A percentile compares a stretch with the other conserved stretches of the same genome.
Evolutionary conservation across 331 rosid species (phyloP).

Genomic region (Quercus lobata): DNA sequence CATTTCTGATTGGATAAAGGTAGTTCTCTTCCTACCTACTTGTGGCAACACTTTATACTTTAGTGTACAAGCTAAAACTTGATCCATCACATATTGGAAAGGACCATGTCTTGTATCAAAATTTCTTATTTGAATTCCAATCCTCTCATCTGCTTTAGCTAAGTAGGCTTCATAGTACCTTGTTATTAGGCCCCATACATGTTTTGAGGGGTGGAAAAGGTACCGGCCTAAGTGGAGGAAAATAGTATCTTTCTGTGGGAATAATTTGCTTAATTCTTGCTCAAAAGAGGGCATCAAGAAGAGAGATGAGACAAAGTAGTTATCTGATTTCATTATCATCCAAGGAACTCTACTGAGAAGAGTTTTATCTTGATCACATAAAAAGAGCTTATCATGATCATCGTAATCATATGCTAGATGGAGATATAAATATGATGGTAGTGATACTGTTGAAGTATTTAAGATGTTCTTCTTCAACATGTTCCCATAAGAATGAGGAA

Average conservation of each 20-base stretch:
- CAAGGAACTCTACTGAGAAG: conserved; percentile 35
- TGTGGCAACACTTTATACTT: conserved; percentile 49
- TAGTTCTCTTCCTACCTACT: conserved; percentile 23
- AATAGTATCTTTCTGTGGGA: conserved; percentile 51
- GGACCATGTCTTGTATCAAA: conserved; percentile 47
- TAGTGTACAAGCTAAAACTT: conserved; percentile 48
- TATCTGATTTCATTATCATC: conserved; percentile 56
- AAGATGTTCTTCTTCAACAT: conserved; percentile 46
- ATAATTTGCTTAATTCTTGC: conserved; percentile 44
- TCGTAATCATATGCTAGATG: conserved; percentile 75
- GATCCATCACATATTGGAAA: conserved; percentile 52
- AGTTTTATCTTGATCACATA: conserved; percentile 59
- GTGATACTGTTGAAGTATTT: conserved; percentile 4
- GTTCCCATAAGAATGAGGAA: conserved; percentile 44
- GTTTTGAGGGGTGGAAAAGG: conserved; percentile 69
- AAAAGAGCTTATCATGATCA: conserved; percentile 56
- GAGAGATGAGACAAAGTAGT: conserved; percentile 65
- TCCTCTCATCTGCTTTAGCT: conserved; percentile 46
- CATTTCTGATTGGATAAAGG: conserved; percentile 12
- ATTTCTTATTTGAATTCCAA: conserved; percentile 64
- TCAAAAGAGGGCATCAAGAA: conserved; percentile 66
- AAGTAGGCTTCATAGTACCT: conserved; percentile 57
- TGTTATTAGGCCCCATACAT: conserved; percentile 57
- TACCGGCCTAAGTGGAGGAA: conserved; percentile 62
- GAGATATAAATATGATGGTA: conserved; percentile 40